Base-by-base conservation (phyloP, 768 basidiomycete species). In the Amanita molliuscula region DNA sequence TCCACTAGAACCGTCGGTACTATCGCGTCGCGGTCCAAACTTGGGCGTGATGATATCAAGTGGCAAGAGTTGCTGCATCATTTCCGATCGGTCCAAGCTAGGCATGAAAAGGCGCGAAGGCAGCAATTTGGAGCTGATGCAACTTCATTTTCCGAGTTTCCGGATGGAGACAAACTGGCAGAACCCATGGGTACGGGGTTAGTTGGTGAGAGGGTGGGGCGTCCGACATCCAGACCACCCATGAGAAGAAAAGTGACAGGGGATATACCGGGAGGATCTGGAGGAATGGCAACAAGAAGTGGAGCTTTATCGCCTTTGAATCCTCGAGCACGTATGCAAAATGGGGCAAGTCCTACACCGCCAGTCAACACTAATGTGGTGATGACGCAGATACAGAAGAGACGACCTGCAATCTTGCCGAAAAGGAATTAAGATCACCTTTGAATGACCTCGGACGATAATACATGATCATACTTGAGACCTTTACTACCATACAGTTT, bases 11-110 rank as follows among this genome's bases (percentile, higher is more conserved):
- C 64, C 9, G 55, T 67, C 4, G 63, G 63, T n/a, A 50, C 68
- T 51, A 59, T 68, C 42, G 61, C 81, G 2, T 71, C 81, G 16
- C 79, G 91, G 20, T 85, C 90, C 3, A 95, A 95, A 63, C 71
- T 79, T 26, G 74, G 75, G 3, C 78, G 88, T 21, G 92, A 89
- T 37, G 92, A 96, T 47, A 96, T 99, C 62, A 97, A 96, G 62
- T 99, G 96, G 96, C 83, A 84, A 60, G 96, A 98, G 53, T 75
- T 99, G 0, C 76, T 98, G 8, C 74, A 77, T 3, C 96, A 99
- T 64, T 99, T 99, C 72, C 83, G 94, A 15, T 70, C 78, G 0
- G 82, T 96, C 1, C 96, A 99, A 65, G 73, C 77, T 29, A 86
- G 82, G 57, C 94, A 98, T 61, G 94, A 98, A 68, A 94, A 93